phyloP scores from a whole-genome alignment of 2,329 filamentous ascomycete species.

The Hypoxylon rubiginosum region DNA sequence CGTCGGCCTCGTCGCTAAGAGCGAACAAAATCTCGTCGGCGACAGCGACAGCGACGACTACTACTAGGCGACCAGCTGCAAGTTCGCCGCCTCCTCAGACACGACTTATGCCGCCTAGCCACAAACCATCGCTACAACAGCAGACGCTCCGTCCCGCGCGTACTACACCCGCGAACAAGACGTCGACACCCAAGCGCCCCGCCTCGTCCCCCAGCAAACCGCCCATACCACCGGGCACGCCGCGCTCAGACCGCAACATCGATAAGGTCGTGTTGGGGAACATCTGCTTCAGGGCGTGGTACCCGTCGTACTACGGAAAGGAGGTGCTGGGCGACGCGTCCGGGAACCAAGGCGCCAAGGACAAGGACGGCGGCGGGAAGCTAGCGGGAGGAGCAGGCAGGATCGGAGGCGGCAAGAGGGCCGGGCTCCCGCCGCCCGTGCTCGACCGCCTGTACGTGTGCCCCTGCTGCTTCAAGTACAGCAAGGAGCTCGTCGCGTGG shows the following conservation, averaged over 20 bases:
- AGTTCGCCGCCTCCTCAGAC: constrained; percentile 20
- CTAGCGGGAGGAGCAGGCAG: constrained; percentile 55
- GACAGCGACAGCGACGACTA: not conserved
- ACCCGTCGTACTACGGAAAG: constrained; percentile 89
- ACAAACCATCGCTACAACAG: constrained; percentile 14
- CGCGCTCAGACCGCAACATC: constrained; percentile 78
- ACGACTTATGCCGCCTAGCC: constrained; percentile 3
- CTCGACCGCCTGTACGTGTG: constrained; percentile 86
- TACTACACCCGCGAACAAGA: constrained; percentile 9
- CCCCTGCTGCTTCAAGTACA: constrained; percentile 94
- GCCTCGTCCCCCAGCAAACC: constrained; percentile 30
- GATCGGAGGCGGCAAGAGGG: constrained; percentile 53
- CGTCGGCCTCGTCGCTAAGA: not conserved
- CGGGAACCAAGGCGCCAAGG: constrained; percentile 43
- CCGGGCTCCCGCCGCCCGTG: constrained; percentile 54
- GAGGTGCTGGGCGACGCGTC: constrained; percentile 70
- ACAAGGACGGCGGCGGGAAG: constrained; percentile 34
- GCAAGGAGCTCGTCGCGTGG: constrained; percentile 72
- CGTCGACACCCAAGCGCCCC: constrained; percentile 51
- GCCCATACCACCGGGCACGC: constrained; percentile 51
- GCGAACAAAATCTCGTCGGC: constrained; percentile 9
- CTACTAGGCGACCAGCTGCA: constrained; percentile 1
- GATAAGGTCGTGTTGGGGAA: constrained; percentile 88
- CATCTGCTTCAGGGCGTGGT: constrained; percentile 89
- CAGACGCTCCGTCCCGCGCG: constrained; percentile 10